Evolutionary conservation across 2,329 filamentous ascomycete species (phyloP), one percentile per base, ranked within the genome.

Genomic region (Fusarium hostae): DNA sequence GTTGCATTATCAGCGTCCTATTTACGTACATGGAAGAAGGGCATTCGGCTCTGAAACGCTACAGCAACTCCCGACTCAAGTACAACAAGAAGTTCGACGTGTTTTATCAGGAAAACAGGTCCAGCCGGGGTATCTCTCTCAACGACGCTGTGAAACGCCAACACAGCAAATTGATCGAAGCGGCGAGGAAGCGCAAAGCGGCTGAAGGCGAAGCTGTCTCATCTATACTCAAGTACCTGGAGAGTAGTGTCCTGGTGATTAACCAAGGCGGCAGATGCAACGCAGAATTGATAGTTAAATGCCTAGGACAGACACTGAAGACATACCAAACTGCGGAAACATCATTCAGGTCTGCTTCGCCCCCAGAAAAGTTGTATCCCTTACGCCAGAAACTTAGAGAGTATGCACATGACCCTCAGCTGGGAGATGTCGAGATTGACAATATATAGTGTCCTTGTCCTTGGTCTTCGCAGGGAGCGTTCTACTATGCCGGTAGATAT

Each of bases 11-110:
- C 3, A 47, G 44, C 26, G 26, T 47, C 13, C 1, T 47, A 10
- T 47, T 47, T 0, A 47, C 44, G 0, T 47, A n/a, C 26, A 30
- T 47, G 26, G 44, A 28, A 47, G 13, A 47, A 47, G 44, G 44
- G 9, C 0, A 47, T 3, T 1, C 26, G 20, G 43, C 26, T 1
- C 5, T 47, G 2, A 9, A 2, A 0, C 18, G 2, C 0, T 47
- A 47, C 12, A 30, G 43, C 8, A 3, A 47, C 0, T 26, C 12
- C 2, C 18, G 26, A 47, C 9, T 0, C 8, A 47, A 47, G 26
- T 10, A 47, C 13, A 47, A 30, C 18, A 47, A 15, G 26, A 30
- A 7, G 11, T 9, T n/a, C 20, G 44, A 47, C 26, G 18, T n/a
- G 2, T 47, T 47, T 0, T 47, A 30, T 0, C 43, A 47, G 12